Percentiles rank a stretch among this genome's conserved stretches.
These are phyloP conservation scores for Cyclotella sp. DNA, from an alignment of 108 stramenopile genomes.

Conservation along the genomic window DNA sequence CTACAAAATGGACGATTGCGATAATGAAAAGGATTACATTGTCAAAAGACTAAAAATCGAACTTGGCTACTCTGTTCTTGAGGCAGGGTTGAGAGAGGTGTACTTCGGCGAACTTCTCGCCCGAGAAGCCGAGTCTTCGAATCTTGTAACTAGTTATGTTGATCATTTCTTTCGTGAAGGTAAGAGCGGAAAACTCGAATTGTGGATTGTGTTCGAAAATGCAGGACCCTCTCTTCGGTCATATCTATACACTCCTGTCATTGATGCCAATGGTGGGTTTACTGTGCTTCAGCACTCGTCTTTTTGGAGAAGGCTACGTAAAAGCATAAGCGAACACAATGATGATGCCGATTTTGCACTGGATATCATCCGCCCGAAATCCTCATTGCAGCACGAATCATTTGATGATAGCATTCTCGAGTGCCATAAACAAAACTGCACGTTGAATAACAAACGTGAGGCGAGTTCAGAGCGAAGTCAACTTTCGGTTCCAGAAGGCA, in stretches of 20 bases:
- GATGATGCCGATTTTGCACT: conserved; percentile 8
- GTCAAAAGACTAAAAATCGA: conserved; percentile 76
- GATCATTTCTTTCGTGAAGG: conserved; percentile 83
- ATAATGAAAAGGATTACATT: conserved; percentile 66
- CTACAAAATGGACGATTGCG: conserved; percentile 37
- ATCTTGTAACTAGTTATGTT: conserved; percentile 72
- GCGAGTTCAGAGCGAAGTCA: background rate
- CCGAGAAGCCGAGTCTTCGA: conserved; percentile 39
- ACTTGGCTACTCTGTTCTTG: conserved; percentile 65
- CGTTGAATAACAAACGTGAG: background rate
- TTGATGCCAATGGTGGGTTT: conserved; percentile 56
- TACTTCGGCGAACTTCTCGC: conserved; percentile 77
- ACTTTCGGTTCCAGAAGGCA: conserved; percentile 27
- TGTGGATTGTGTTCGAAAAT: conserved; percentile 88
- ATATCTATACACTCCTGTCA: conserved; percentile 68
- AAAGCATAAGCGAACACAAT: conserved; percentile 21
- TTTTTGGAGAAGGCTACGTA: conserved; percentile 74
- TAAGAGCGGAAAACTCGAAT: conserved; percentile 51
- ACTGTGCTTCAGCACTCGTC: conserved; percentile 76
- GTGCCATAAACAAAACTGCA: background rate
- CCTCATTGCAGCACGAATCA: background rate
- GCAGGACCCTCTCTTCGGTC: conserved; percentile 79
- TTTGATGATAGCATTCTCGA: background rate
- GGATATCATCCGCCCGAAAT: conserved; percentile 12
- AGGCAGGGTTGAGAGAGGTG: conserved; percentile 84